Percentiles rank a stretch among this genome's conserved stretches.
phyloP scores from a whole-genome alignment of 2,329 filamentous ascomycete genomes.

The Triangularia verruculosa region DNA sequence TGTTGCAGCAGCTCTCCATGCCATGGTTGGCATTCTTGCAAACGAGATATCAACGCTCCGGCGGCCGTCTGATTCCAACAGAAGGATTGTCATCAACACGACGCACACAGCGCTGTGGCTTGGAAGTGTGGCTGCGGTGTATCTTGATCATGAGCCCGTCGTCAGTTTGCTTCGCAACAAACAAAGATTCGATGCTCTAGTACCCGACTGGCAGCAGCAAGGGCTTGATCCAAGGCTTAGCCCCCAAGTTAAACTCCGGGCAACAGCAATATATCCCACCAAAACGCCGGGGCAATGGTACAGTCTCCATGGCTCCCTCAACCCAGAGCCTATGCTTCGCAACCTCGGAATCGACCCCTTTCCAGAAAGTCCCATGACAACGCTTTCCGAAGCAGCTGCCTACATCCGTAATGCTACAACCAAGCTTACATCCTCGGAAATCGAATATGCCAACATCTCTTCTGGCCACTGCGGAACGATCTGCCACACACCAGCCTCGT shows the following conservation, averaged over 20 bases:
- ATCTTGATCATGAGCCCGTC: conserved; percentile 37
- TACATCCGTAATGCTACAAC: conserved; percentile 33
- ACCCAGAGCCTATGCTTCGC: conserved; percentile 41
- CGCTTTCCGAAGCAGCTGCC: conserved; percentile 33
- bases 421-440: conserved; percentile 38
- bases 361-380: conserved; percentile 12
- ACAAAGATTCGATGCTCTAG: conserved; percentile 32
- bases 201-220: conserved; percentile 37
- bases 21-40: conserved; percentile 37
- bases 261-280: conserved; percentile 47
- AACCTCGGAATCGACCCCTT: conserved; percentile 45
- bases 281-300: conserved; percentile 46
- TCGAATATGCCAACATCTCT: conserved; percentile 40
- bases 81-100: conserved; percentile 42
- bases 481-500: conserved; percentile 43
- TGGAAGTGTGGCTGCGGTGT: conserved; percentile 38
- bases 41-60: conserved; percentile 36
- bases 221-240: conserved; percentile 28
- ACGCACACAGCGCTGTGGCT: conserved; percentile 46
- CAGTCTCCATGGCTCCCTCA: conserved; percentile 49
- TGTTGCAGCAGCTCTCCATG: conserved; percentile 35
- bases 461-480: conserved; percentile 44
- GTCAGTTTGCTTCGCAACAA: conserved; percentile 30
- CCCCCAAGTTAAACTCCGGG: conserved; percentile 38
- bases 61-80: conserved; percentile 26